These are phyloP conservation scores for Tulasnella sp. DNA, from an alignment of 768 basidiomycete genomes.

Conservation along the genomic window DNA sequence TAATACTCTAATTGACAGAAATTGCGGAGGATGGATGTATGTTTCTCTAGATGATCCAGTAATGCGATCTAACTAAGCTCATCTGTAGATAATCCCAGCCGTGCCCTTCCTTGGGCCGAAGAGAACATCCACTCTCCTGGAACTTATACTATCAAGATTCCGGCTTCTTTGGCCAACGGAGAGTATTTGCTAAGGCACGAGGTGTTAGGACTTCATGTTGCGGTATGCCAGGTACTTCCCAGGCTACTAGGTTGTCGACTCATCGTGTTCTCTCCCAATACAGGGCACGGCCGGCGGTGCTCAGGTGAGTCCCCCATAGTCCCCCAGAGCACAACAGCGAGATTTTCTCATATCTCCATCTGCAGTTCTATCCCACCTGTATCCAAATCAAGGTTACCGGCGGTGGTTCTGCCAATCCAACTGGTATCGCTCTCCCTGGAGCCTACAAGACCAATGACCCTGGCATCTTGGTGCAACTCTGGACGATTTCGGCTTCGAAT, in stretches of 20 bases:
- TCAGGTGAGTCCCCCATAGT: constrained; percentile 8
- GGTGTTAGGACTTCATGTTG: constrained; percentile 9
- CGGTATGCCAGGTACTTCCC: neutral
- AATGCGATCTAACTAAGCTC: neutral
- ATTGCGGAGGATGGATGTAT: constrained; percentile 30
- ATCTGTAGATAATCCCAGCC: constrained; percentile 23
- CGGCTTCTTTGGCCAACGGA: constrained; percentile 14
- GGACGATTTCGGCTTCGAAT: neutral
- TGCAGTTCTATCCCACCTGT: constrained; percentile 20
- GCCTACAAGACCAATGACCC: constrained; percentile 23
- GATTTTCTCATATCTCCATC: neutral
- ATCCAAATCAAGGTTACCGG: constrained; percentile 10
- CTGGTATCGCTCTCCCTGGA: constrained; percentile 25
- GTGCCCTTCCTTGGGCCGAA: constrained; percentile 28
- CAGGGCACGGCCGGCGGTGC: neutral
- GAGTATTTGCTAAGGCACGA: constrained; percentile 26
- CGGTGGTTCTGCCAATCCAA: constrained; percentile 10
- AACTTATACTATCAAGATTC: constrained; percentile 19
- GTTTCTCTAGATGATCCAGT: neutral
- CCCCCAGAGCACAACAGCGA: neutral
- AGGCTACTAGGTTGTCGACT: neutral
- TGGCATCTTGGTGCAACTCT: constrained; percentile 21
- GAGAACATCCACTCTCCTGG: constrained; percentile 18
- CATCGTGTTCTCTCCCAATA: neutral
- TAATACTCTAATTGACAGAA: neutral